Conservation (phyloP, 495 filamentous ascomycete genomes). For the Aspergillus heteromorphus region DNA sequence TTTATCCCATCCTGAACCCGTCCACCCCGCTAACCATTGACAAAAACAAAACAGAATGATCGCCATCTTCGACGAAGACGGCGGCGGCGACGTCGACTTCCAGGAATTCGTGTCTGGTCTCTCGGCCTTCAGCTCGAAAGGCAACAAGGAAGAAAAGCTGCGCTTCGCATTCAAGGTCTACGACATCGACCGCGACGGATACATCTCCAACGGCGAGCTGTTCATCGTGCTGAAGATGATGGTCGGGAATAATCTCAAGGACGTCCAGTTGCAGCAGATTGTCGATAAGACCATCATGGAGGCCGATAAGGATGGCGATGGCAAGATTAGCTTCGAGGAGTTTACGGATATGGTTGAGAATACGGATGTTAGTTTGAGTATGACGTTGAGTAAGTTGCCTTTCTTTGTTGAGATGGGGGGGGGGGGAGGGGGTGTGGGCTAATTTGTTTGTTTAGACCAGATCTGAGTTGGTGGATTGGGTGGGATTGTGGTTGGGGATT, state of each 20-base stretch:
- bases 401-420: neutral
- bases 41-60: constrained; percentile 67
- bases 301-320: constrained; percentile 90
- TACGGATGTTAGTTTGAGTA: constrained; percentile 95
- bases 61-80: constrained; percentile 98
- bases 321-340: constrained; percentile 99
- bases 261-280: constrained; percentile 89
- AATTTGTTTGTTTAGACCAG: neutral
- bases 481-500: too few relatives aligned
- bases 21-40: neutral
- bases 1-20: neutral
- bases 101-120: constrained; percentile 97
- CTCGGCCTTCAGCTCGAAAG: constrained; percentile 92
- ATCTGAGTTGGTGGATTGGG: neutral
- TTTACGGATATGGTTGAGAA: constrained; percentile 98
- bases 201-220: constrained; percentile 96
- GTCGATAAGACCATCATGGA: constrained; percentile 99
- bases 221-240: constrained; percentile 99
- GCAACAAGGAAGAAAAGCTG: constrained; percentile 98
- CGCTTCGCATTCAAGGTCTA: constrained; percentile 99
- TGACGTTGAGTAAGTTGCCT: constrained; percentile 78
- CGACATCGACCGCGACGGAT: constrained; percentile 98
- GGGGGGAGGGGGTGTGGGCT: too few relatives aligned
- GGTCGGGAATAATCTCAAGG: constrained; percentile 99
- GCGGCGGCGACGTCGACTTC: constrained; percentile 96